Percentiles rank a stretch among this genome's conserved stretches.
phyloP scores from a whole-genome alignment of 2,329 filamentous ascomycete genomes.

The Aspergillus felis region DNA sequence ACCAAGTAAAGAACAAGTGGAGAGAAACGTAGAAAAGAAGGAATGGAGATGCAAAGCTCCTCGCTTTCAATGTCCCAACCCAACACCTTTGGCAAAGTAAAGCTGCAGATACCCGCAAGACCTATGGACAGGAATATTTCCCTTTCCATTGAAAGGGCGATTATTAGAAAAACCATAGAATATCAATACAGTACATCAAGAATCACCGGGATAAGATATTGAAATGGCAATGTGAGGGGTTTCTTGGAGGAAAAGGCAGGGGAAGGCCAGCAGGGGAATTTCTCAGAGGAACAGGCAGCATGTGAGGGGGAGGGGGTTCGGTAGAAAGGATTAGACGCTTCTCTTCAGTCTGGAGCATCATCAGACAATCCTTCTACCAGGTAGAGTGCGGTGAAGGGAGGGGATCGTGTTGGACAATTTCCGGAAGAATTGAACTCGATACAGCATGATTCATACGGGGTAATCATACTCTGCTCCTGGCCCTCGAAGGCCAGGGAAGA shows the following conservation, averaged over 20 bases:
- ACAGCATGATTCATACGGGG: background rate
- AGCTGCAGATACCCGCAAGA: slow-evolving; percentile 4
- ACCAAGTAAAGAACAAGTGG: slow-evolving; percentile 5
- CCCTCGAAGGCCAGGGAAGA: background rate
- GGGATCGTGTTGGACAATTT: background rate
- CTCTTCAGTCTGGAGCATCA: background rate
- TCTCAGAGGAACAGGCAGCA: background rate
- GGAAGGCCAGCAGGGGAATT: background rate
- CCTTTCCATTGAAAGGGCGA: slow-evolving; percentile 11
- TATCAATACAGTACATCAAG: slow-evolving; percentile 21
- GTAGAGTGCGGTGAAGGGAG: background rate
- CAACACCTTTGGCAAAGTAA: slow-evolving; percentile 11
- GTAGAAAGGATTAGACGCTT: background rate
- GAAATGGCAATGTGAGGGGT: background rate
- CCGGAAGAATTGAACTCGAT: background rate
- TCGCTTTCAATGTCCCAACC: slow-evolving; percentile 14
- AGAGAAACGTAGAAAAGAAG: slow-evolving; percentile 12
- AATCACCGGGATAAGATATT: slow-evolving; percentile 11
- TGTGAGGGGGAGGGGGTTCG: slow-evolving; percentile 1
- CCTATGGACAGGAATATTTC: slow-evolving; percentile 8
- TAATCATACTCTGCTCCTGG: background rate
- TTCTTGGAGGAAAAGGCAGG: background rate
- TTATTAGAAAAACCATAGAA: slow-evolving; percentile 16
- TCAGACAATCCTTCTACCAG: background rate
- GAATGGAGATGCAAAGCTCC: slow-evolving; percentile 8